These are phyloP conservation scores for Annulohypoxylon maeteangense DNA, from an alignment of 495 filamentous ascomycete genomes.

Conservation along the genomic window DNA sequence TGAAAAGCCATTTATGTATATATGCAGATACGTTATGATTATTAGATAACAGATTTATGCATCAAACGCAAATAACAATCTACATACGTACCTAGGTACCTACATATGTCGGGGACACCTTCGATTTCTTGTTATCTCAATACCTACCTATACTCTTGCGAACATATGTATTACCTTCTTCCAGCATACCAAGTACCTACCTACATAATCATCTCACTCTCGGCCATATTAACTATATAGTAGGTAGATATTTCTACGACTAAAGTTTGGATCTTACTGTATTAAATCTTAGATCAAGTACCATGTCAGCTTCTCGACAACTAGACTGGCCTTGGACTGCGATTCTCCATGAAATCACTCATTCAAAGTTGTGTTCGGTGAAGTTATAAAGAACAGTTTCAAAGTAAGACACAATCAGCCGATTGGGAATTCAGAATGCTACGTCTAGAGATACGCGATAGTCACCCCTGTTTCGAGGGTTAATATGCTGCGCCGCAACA, in stretches of 20 bases:
- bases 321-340: neutral
- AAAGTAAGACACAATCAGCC: neutral
- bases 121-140: no score
- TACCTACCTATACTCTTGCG: no score
- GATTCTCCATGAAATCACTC: neutral
- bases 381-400: neutral
- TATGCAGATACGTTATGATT: neutral
- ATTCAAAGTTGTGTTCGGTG: neutral
- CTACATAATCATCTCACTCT: no score
- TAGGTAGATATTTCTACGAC: neutral
- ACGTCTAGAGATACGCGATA: neutral
- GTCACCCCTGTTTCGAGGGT: neutral
- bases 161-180: no score
- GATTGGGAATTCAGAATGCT: neutral
- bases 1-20: neutral
- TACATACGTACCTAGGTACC: neutral
- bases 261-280: neutral
- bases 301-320: neutral
- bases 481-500: conserved; percentile 10
- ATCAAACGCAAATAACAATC: neutral
- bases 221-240: neutral
- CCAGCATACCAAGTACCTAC: no score
- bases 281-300: neutral
- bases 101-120: no score
- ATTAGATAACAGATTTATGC: neutral